These are phyloP conservation scores for Alternaria infectoria DNA, from an alignment of 2,329 filamentous ascomycete genomes.

Conservation along the genomic window DNA sequence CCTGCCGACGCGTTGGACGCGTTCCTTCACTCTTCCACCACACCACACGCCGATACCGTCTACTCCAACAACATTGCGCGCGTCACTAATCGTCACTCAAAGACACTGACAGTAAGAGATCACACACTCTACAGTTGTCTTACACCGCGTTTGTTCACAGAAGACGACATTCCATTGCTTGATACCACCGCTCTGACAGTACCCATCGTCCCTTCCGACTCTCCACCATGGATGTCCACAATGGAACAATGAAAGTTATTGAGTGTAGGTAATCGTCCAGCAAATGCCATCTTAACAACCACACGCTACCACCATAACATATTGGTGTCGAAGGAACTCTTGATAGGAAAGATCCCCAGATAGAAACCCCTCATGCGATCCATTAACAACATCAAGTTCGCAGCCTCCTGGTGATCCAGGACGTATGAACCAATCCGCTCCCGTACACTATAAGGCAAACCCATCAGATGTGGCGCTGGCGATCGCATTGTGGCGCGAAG, in stretches of 20 bases:
- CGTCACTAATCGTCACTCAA: neutral
- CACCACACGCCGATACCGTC: neutral
- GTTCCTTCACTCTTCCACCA: neutral
- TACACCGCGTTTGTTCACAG: neutral
- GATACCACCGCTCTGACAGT: neutral
- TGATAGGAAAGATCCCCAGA: neutral
- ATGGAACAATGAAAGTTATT: no score
- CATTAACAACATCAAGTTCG: no score
- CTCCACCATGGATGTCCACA: neutral
- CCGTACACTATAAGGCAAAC: neutral
- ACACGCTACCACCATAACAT: no score
- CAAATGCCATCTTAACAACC: no score
- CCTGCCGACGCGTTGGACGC: constrained; percentile 3
- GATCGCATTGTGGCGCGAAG: neutral
- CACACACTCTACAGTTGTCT: accelerated
- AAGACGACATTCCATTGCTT: neutral
- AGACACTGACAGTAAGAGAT: neutral
- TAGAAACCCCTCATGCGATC: neutral
- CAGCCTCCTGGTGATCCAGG: no score
- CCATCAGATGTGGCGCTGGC: neutral
- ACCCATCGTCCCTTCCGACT: neutral
- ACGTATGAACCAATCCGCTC: no score
- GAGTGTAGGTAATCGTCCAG: no score
- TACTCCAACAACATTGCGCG: neutral
- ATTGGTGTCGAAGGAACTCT: neutral